phyloP scores from a whole-genome alignment of 768 basidiomycete genomes.

The Macrolepiota albuminosa region DNA sequence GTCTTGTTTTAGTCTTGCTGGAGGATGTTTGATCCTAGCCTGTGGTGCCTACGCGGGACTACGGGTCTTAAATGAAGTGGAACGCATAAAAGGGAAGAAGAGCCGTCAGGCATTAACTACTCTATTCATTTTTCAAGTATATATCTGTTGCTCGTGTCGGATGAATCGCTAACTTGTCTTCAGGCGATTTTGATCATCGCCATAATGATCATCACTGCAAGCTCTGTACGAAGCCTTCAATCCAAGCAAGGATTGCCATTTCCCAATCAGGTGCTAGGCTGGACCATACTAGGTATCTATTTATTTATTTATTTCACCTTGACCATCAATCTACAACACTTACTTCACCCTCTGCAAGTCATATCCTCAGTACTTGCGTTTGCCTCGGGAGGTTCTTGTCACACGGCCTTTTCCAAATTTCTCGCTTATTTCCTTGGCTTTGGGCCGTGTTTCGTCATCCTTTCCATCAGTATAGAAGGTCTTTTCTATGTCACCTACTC shows the following conservation, averaged over 20 bases:
- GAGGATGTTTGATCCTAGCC: constrained; percentile 41
- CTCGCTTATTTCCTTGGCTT: constrained; percentile 67
- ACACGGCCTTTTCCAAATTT: constrained; percentile 44
- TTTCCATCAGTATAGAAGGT: constrained; percentile 80
- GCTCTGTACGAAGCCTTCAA: constrained; percentile 57
- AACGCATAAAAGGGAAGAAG: constrained; percentile 7
- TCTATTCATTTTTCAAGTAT: constrained; percentile 20
- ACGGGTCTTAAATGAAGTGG: constrained; percentile 5
- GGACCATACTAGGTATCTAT: constrained; percentile 54
- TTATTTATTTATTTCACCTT: constrained; percentile 36
- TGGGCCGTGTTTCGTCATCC: constrained; percentile 68
- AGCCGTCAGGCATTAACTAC: constrained; percentile 4
- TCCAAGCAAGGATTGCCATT: constrained; percentile 63
- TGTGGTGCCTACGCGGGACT: constrained; percentile 23
- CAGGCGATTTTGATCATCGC: constrained; percentile 42
- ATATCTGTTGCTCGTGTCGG: not conserved
- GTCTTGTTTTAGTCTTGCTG: constrained; percentile 32
- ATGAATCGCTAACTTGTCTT: not conserved
- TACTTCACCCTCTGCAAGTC: constrained; percentile 26
- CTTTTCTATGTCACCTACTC: constrained; percentile 75
- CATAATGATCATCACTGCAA: constrained; percentile 49
- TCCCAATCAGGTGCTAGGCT: constrained; percentile 56
- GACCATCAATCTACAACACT: not conserved
- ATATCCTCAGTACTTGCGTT: constrained; percentile 50
- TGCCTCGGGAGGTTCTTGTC: constrained; percentile 27